Evolutionary conservation across 306 rosid species (phyloP).

Genomic region (Phaseolus lunatus): DNA sequence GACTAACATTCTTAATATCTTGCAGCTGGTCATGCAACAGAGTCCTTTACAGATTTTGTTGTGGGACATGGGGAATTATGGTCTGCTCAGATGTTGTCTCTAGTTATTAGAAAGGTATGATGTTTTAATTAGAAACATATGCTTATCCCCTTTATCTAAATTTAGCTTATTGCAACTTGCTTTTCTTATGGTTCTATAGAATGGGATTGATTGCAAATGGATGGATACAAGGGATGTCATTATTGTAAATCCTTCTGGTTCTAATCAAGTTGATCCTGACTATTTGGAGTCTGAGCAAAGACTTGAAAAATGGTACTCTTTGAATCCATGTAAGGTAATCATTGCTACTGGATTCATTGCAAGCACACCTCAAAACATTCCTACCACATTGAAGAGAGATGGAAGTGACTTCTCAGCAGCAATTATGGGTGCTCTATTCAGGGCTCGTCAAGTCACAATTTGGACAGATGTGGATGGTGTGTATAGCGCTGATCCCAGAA

Average conservation of each 20-base stretch:
- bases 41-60: conserved; percentile 94
- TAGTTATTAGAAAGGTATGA: conserved; percentile 77
- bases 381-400: conserved; percentile 97
- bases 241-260: conserved; percentile 81
- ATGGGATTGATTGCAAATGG: conserved; percentile 86
- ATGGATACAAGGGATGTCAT: conserved; percentile 99
- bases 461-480: conserved; percentile 99
- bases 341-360: conserved; percentile 99
- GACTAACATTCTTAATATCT: conserved; percentile 49
- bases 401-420: conserved; percentile 99
- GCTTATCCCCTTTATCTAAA: conserved; percentile 19
- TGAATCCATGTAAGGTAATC: conserved; percentile 71
- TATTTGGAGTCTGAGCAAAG: conserved; percentile 68
- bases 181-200: conserved; percentile 58
- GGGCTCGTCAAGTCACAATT: conserved; percentile 86
- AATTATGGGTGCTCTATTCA: conserved; percentile 87
- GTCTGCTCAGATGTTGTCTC: conserved; percentile 92
- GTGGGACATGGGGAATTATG: conserved; percentile 99
- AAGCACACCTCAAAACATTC: conserved; percentile 86
- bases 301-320: conserved; percentile 84
- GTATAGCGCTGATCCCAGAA: conserved; percentile 97
- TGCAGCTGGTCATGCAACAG: conserved; percentile 99
- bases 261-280: conserved; percentile 98
- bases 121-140: conserved; percentile 38
- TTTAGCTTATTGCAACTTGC: conserved; percentile 32